Base-by-base conservation (phyloP, 495 filamentous ascomycete species). In the Penicillium antarcticum region DNA sequence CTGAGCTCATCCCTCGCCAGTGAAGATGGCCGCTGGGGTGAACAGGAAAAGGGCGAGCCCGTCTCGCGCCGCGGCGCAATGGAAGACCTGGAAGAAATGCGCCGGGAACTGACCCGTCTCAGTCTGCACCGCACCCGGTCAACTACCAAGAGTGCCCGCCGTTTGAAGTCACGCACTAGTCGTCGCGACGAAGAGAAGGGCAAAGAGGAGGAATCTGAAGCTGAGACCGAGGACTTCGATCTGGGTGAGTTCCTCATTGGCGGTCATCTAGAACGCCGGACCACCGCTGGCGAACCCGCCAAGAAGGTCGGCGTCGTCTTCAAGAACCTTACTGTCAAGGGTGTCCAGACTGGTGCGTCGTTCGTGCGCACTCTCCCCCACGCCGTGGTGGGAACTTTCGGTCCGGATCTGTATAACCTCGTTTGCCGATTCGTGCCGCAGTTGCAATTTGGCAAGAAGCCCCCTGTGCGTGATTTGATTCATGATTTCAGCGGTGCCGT, bases 221-320 rank as follows among this genome's bases (percentile, higher is more conserved):
- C 40, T 11, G 66, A 68, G 24, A 65, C 52, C 13, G 79, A 79
- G 12, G 77, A 79, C 5, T 92, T 95, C 57, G 80, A 88, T 47
- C 69, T 95, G 1, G 83, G 79, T 23, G 71, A 82, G 36, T 95
- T 95, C 63, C 79, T 95, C 66, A 78, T 83, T 9, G 85, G 90
- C 38, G 89, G 89, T 13, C 87, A 88, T 53, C 85, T 95, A 51
- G 89, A 92, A 69, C 89, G 87, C 59, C 80, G 88, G 13, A 81
- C 80, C 2, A 84, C 85, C 11, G 64, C 64, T 35, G 82, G 81
- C 5, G 79, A 78, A 24, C 89, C 88, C 0, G 80, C 85, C 34
- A 95, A 95, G 73, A 89, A 87, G 58, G 81, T 95, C 17, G 91
- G 91, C 3, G 87, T 96, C 1, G 76, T 91, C 1, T 96, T 89